Evolutionary conservation across 768 basidiomycete species (phyloP), one percentile per base, ranked within the genome.

Genomic region (Asterophora lycoperdoides): DNA sequence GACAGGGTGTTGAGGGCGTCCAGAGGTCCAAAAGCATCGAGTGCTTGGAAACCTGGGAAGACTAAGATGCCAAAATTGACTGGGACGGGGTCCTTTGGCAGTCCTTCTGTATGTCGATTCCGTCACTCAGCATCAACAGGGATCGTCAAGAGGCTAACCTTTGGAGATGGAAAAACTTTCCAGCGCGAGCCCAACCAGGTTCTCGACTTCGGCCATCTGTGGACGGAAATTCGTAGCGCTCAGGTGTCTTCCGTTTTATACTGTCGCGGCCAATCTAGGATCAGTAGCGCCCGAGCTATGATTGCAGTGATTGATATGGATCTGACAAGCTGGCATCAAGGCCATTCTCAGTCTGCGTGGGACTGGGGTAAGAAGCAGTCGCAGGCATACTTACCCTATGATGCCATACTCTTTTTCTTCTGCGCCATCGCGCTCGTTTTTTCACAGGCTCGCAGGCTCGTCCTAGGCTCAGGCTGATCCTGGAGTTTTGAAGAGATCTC

Each of bases 21-120:
- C 8, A 68, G 52, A 2, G 65, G 65, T 3, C 65, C 67, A 41
- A 61, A 64, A 36, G 61, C 62, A 44, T 68, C 67, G 13, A 66
- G 55, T 4, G 58, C 59, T 52, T 62, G 59, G 56, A 67, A 67
- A 2, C 58, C 58, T 4, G 64, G 60, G 56, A 64, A 65, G 34
- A 67, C 17, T 19, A 66, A 20, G 9, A 66, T 44, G 14, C 61
- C 63, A 35, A 52, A 62, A 37, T 56, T 55, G 4, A 52, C 19
- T 7, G 51, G 51, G 15, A 33, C 11, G 6, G 7, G 42, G 5
- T 29, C 42, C 32, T 44, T 44, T 10, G 42, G 42, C n/a, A 29
- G 42, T 19, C 42, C 42, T 18, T 44, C 42, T 44, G 26, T 17
- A 30, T 17, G 17, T 19, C 9, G 17, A 13, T 19, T 44, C 42